Evolutionary conservation across 2,329 filamentous ascomycete species (phyloP), one percentile per base, ranked within the genome.

Genomic region (Colletotrichum melonis): DNA sequence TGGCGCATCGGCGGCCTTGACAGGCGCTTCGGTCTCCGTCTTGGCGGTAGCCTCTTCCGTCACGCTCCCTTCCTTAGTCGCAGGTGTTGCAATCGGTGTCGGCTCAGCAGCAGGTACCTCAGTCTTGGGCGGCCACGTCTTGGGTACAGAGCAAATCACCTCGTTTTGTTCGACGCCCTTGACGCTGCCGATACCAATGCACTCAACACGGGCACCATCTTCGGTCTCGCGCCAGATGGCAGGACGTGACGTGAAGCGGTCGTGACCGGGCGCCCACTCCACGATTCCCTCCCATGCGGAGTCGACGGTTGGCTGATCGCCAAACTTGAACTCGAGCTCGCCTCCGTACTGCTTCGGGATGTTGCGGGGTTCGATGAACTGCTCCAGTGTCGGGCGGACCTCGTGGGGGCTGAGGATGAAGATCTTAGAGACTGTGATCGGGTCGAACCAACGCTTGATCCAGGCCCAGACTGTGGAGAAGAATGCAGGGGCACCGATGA

Each of bases 381-480:
- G 87, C 76, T 92, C 89, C 30, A 98, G 90, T 1, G 94, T 96
- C 19, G 92, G 86, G 77, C 92, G 89, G 66, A 97, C 92, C 82
- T 97, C 94, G 68, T 89, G 80, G 9, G 90, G 86, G 60, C 88
- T 88, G 67, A 98, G 90, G 78, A 98, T 97, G 82, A 97, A 98
- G 81, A 98, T 98, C 86, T 98, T 98, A 78, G 94, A 97, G 3
- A 95, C 94, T 42, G 96, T 98, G 75, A 95, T 95, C 7, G 95
- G 95, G 84, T 95, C 93, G 79, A 98, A 98, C 95, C 95, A 98
- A 79, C 93, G 92, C 88, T 97, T 97, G 84, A 97, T 90, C 95
- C 95, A 98, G 76, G 94, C 92, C 95, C 95, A 96, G 73, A 98
- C 94, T 3, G 95, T 98, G 63, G 93, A 93, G 86, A 98, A 98